Evolutionary conservation across 1,139 yeast species (phyloP).

Genomic region (Candida smagusa): DNA sequence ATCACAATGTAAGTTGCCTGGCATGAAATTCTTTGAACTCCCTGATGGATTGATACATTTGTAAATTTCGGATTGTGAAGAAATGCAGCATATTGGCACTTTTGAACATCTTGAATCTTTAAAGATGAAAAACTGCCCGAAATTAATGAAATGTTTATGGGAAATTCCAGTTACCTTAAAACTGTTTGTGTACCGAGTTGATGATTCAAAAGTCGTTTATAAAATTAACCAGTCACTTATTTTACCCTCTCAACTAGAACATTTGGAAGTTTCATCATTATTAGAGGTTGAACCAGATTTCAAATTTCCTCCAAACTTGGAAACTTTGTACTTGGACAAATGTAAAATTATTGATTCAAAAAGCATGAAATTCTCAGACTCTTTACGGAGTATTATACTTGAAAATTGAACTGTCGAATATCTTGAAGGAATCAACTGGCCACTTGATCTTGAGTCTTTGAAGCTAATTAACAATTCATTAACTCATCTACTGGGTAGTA

Average conservation of each 20-base stretch:
- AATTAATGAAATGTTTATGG: too few species aligned
- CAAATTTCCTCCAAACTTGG: not conserved
- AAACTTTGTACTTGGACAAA: not conserved
- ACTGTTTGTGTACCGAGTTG: not conserved
- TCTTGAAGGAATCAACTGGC: not conserved
- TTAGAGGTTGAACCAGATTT: not conserved
- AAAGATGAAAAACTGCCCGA: too few species aligned
- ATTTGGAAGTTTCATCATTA: not conserved
- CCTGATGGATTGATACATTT: too few species aligned
- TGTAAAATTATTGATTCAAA: not conserved
- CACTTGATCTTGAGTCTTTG: not conserved
- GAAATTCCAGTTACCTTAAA: not conserved
- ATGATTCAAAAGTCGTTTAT: too few species aligned
- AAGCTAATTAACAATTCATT: not conserved
- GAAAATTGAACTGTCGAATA: not conserved
- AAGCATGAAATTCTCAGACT: not conserved
- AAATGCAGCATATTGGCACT: too few species aligned
- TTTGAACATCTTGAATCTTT: too few species aligned
- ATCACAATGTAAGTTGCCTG: too few species aligned
- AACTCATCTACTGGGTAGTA: not conserved
- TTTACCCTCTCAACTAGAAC: not conserved
- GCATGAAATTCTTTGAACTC: too few species aligned
- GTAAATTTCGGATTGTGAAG: too few species aligned
- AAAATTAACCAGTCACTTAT: too few species aligned
- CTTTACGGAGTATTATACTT: not conserved